Percentiles rank a stretch among this genome's conserved stretches.
These are phyloP conservation scores for Magnusiomyces ingens DNA, from an alignment of 1,139 yeast genomes.

Conservation along the genomic window DNA sequence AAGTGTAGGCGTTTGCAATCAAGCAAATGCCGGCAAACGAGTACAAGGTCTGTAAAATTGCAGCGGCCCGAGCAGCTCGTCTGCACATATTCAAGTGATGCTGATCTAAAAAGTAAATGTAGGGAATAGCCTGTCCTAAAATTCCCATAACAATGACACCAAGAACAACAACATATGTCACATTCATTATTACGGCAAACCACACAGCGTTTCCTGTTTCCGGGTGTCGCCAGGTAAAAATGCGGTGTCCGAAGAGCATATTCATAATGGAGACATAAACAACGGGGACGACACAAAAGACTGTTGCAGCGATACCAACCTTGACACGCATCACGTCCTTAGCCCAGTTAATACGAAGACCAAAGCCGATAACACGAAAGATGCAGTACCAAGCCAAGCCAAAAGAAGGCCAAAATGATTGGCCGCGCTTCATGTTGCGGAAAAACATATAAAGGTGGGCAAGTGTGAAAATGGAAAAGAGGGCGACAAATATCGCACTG, in stretches of 20 bases:
- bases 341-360: conserved; percentile 55
- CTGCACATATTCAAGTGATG: conserved; percentile 45
- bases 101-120: conserved; percentile 47
- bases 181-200: conserved; percentile 51
- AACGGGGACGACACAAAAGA: conserved; percentile 45
- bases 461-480: conserved; percentile 45
- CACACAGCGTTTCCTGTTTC: conserved; percentile 54
- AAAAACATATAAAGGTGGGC: conserved; percentile 46
- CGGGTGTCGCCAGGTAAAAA: conserved; percentile 80
- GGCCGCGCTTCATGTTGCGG: conserved; percentile 53
- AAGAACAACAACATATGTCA: conserved; percentile 47
- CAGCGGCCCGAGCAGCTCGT: conserved; percentile 52
- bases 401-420: conserved; percentile 52
- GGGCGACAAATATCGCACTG: conserved; percentile 49
- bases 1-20: conserved; percentile 46
- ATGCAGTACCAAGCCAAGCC: conserved; percentile 50
- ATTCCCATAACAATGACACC: conserved; percentile 62
- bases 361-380: conserved; percentile 54
- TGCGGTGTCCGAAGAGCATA: conserved; percentile 65
- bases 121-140: conserved; percentile 60
- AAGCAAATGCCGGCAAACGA: conserved; percentile 49
- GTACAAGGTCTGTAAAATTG: conserved; percentile 52
- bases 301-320: conserved; percentile 54
- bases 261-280: conserved; percentile 43
- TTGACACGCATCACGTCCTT: conserved; percentile 40